These are phyloP conservation scores for Coemansia sp. DNA, from an alignment of 192 early-diverging fungal species.

Conservation along the genomic window DNA sequence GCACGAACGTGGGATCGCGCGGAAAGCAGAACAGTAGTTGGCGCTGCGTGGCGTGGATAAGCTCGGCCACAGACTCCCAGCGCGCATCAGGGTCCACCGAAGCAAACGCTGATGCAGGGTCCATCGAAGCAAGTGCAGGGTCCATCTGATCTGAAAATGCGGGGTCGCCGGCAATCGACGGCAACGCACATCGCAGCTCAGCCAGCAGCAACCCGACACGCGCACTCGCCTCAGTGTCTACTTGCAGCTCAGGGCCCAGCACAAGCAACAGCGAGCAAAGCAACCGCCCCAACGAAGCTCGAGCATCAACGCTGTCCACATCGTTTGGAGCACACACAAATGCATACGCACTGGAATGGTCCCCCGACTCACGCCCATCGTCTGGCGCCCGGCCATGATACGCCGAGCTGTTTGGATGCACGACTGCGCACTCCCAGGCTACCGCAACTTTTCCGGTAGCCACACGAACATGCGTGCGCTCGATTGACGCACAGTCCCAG, in stretches of 20 bases:
- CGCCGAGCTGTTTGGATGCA: constrained; percentile 54
- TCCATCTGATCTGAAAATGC: neutral
- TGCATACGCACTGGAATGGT: constrained; percentile 5
- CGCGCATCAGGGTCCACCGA: constrained; percentile 41
- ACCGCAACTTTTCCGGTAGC: constrained; percentile 25
- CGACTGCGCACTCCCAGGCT: constrained; percentile 60
- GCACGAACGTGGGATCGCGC: constrained; percentile 10
- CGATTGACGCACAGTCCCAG: neutral
- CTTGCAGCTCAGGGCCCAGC: constrained; percentile 87
- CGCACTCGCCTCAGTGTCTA: constrained; percentile 69
- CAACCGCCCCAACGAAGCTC: constrained; percentile 75
- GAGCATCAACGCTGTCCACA: constrained; percentile 54
- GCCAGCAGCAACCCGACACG: constrained; percentile 77
- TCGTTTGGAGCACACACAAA: constrained; percentile 61
- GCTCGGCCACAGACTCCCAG: constrained; percentile 36
- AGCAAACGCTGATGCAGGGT: too few species aligned
- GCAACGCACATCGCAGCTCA: constrained; percentile 71
- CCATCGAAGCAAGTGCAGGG: too few species aligned
- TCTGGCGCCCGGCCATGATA: constrained; percentile 28
- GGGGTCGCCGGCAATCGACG: constrained; percentile 8
- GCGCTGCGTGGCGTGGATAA: constrained; percentile 34
- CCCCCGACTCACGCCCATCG: constrained; percentile 9
- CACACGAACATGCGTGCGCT: constrained; percentile 17
- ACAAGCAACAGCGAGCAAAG: constrained; percentile 86
- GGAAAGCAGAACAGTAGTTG: constrained; percentile 40